Percentiles rank a stretch among this genome's conserved stretches.
These are phyloP conservation scores for Leishmania amazonensis DNA, from an alignment of 208 protist species.

Conservation along the genomic window DNA sequence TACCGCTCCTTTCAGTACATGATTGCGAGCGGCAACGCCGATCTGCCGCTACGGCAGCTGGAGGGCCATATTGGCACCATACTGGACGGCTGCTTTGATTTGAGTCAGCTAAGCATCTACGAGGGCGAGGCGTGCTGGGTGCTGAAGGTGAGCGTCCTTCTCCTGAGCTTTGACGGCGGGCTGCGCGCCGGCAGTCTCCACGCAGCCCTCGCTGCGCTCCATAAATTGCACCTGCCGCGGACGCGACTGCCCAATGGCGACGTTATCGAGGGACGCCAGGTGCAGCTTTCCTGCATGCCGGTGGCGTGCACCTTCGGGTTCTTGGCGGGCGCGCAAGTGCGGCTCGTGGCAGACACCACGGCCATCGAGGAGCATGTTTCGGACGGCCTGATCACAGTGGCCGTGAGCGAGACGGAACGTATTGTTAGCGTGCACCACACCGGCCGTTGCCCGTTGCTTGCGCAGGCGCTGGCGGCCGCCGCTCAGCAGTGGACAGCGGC, in stretches of 20 bases:
- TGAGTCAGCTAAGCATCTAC: conserved; percentile 57
- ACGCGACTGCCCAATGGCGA: conserved; percentile 76
- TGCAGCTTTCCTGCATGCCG: conserved; percentile 55
- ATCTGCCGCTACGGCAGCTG: conserved; percentile 67
- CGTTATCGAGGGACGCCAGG: conserved; percentile 42
- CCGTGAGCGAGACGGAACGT: conserved; percentile 51
- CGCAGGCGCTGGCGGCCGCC: conserved; percentile 37
- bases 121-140: conserved; percentile 86
- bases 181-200: conserved; percentile 68
- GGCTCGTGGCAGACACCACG: conserved; percentile 66
- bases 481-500: conserved; percentile 30
- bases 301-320: conserved; percentile 60
- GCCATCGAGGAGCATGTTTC: conserved; percentile 77
- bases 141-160: conserved; percentile 60
- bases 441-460: conserved; percentile 49
- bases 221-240: conserved; percentile 57
- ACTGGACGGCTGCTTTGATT: conserved; percentile 60
- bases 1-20: conserved; percentile 34
- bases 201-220: conserved; percentile 67
- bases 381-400: conserved; percentile 66
- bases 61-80: conserved; percentile 69
- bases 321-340: conserved; percentile 38
- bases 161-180: conserved; percentile 79
- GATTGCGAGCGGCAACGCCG: conserved; percentile 36
- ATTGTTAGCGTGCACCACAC: conserved; percentile 60